Evolutionary conservation across 2,329 filamentous ascomycete genomes (phyloP).

Genomic region (Passalora sequoiae): DNA sequence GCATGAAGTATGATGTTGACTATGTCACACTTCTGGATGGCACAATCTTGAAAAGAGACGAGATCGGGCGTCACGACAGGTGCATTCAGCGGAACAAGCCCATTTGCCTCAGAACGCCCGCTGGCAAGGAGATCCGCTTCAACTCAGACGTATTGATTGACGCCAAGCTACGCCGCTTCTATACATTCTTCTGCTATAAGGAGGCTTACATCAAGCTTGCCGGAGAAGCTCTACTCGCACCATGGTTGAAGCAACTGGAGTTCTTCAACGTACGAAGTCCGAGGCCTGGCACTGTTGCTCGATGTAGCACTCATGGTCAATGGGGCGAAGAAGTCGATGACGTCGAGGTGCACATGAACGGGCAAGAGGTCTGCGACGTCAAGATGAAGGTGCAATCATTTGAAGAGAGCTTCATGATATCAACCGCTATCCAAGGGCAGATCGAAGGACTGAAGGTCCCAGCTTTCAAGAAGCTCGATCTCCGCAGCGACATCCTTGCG

Average conservation of each 20-base stretch:
- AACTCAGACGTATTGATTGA: constrained; percentile 49
- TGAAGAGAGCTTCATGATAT: constrained; percentile 55
- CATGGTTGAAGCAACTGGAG: constrained; percentile 66
- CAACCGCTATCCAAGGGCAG: constrained; percentile 46
- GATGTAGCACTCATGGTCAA: constrained; percentile 40
- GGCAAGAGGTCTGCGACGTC: constrained; percentile 47
- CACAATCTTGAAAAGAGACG: constrained; percentile 35
- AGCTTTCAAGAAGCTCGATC: constrained; percentile 29
- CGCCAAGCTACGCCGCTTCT: constrained; percentile 64
- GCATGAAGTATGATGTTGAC: constrained; percentile 55
- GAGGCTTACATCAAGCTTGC: constrained; percentile 82
- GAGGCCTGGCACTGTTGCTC: constrained; percentile 37
- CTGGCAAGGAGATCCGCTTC: constrained; percentile 36
- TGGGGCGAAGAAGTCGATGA: constrained; percentile 47
- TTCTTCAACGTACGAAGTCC: constrained; percentile 61
- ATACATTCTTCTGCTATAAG: constrained; percentile 71
- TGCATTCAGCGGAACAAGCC: constrained; percentile 37
- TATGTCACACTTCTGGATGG: constrained; percentile 44
- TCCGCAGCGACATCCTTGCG: constrained; percentile 29
- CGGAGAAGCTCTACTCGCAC: constrained; percentile 68
- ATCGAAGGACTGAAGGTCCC: constrained; percentile 29
- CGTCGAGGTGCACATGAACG: constrained; percentile 49
- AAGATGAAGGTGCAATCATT: constrained; percentile 55
- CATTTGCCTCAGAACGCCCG: constrained; percentile 36
- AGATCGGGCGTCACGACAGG: constrained; percentile 42